These are phyloP conservation scores for Raddia guianensis DNA, from an alignment of 176 grass and related monocot species.

Conservation along the genomic window DNA sequence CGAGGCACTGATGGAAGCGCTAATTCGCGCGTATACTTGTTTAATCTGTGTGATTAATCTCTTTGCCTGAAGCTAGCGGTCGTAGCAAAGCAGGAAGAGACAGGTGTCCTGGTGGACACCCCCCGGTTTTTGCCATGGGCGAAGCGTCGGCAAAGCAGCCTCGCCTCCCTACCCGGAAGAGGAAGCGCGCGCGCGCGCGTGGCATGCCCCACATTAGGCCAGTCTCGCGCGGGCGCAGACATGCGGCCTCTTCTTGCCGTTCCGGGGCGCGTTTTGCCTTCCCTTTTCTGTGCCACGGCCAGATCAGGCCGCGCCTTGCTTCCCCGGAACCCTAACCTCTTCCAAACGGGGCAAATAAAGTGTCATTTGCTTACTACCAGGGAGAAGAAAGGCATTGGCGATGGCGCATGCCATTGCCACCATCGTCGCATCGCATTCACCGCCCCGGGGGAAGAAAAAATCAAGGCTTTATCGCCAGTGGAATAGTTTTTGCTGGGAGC, in stretches of 20 bases:
- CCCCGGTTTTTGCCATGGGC: neutral
- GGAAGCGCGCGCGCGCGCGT: neutral
- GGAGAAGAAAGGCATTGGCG: too few relatives aligned
- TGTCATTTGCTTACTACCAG: too few relatives aligned
- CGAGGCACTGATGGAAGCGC: constrained; percentile 1
- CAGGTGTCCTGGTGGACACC: neutral
- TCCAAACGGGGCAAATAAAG: neutral
- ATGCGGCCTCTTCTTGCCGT: neutral
- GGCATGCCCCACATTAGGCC: neutral
- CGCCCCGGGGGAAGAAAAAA: too few relatives aligned
- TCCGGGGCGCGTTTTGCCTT: neutral
- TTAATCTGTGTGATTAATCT: too few relatives aligned
- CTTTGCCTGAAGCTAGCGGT: neutral
- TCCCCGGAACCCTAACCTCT: neutral
- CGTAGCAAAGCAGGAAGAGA: neutral
- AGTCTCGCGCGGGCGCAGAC: neutral
- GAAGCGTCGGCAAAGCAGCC: neutral
- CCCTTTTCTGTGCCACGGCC: neutral
- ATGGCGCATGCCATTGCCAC: too few relatives aligned
- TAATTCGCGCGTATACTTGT: neutral
- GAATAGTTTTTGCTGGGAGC: too few relatives aligned
- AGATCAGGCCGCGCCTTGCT: constrained; percentile 24
- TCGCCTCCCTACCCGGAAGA: neutral
- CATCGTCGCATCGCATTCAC: too few relatives aligned
- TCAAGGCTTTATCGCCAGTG: too few relatives aligned